Base-by-base conservation (phyloP, 441 rosid genomes). In the Pelargonium cotyledonis region DNA sequence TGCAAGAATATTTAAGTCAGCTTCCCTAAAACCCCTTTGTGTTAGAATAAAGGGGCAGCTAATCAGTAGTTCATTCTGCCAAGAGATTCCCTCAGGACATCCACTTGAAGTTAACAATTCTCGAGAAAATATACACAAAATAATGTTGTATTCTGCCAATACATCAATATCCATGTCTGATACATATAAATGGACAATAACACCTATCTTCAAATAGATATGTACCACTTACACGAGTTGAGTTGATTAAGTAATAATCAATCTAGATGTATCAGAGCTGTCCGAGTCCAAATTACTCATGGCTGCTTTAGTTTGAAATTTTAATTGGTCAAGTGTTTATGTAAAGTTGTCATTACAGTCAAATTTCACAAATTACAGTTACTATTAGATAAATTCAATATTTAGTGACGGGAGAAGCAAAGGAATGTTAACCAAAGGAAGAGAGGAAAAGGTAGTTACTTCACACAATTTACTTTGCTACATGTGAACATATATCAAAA, bases 1-100 rank as follows among this genome's bases (percentile, higher is more conserved):
- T 89, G 83, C 69, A 47, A 41, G 16, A 16, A n/a, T 41, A 44
- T 5, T 16, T 6, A 55, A 38, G 8, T 55, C 7, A 47, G 55
- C 55, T 55, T 55, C 61, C 23, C 2, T 15, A 16, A 55, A 55
- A 2, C 11, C 1, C 35, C 1, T 5, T 1, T 1, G 31, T 18
- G 11, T 53, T 26, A 15, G 55, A 7, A 69, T n/a, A 19, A 19
- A 65, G 4, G 57, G 2, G 29, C 11, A 35, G 4, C 46, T 12
- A 21, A 31, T 11, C 38, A 43, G 5, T 8, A 29, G 18, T 19
- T 7, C 0, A 0, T 1, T 15, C 10, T 15, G 15, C 68, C 31
- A 2, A 21, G 61, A 18, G 9, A 6, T 0, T 43, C 23, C 26
- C 7, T 18, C 6, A 10, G 29, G 5, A 38, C 14, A 6, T 51